Evolutionary conservation across 495 filamentous ascomycete genomes (phyloP).

Genomic region (Saxophila tyrrhenica): DNA sequence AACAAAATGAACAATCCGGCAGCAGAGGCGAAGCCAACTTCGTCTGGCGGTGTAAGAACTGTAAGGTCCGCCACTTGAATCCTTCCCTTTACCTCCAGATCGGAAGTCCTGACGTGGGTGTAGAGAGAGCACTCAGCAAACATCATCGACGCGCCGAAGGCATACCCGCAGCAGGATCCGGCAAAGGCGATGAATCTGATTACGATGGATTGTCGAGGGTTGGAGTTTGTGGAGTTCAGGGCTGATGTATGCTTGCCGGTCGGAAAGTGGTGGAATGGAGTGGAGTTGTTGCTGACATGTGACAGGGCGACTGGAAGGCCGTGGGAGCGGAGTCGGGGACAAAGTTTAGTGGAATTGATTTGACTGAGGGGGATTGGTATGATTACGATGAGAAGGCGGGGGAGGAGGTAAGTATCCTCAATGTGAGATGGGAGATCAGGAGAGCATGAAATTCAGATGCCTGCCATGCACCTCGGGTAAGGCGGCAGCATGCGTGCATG

Average conservation of each 20-base stretch:
- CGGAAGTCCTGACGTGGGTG: not conserved
- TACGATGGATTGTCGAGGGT: constrained; percentile 82
- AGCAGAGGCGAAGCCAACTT: constrained; percentile 94
- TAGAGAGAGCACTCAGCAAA: constrained; percentile 57
- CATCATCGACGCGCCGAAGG: constrained; percentile 57
- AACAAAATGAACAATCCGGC: constrained; percentile 73
- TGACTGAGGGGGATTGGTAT: constrained; percentile 81
- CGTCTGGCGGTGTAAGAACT: constrained; percentile 94
- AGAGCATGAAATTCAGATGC: constrained; percentile 45
- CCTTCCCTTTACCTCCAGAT: constrained; percentile 1
- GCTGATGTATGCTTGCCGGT: constrained; percentile 52
- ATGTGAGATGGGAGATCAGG: constrained; percentile 76
- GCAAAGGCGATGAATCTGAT: constrained; percentile 65
- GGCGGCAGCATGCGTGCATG: not conserved
- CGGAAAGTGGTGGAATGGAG: not conserved
- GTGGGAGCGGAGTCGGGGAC: constrained; percentile 68
- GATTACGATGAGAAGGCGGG: constrained; percentile 69
- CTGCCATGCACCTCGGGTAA: no score
- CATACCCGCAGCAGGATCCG: constrained; percentile 58
- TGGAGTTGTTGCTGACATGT: not conserved
- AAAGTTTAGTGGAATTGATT: constrained; percentile 67
- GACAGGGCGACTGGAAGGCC: constrained; percentile 75
- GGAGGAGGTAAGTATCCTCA: constrained; percentile 82
- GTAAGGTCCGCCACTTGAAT: constrained; percentile 24
- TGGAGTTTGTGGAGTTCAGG: constrained; percentile 85